phyloP scores from a whole-genome alignment of 805 yeast genomes.

The Hanseniaspora thailandica region DNA sequence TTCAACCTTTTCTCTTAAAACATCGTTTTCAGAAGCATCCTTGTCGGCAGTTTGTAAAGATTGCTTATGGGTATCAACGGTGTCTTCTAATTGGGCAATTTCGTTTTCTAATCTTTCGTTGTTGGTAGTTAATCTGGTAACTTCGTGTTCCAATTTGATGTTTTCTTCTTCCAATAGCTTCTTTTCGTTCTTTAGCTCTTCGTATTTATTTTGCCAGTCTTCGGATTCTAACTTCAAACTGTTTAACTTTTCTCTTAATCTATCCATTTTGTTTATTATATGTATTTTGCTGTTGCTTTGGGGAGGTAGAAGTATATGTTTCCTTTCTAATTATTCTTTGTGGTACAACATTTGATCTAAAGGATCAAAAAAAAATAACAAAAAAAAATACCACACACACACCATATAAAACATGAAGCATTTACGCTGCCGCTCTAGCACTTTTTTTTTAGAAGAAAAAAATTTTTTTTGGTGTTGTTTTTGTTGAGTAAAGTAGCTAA shows the following conservation, averaged over 20 bases:
- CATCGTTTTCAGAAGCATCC: slow-evolving; percentile 79
- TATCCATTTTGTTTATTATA: slow-evolving; percentile 8
- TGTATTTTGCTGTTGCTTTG: background rate
- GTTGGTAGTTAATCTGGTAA: slow-evolving; percentile 83
- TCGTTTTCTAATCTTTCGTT: slow-evolving; percentile 77
- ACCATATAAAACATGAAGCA: background rate
- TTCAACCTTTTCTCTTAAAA: slow-evolving; percentile 78
- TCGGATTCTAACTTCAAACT: slow-evolving; percentile 90
- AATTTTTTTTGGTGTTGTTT: too few relatives aligned
- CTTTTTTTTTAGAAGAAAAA: too few relatives aligned
- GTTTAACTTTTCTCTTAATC: slow-evolving; percentile 53
- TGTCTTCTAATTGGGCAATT: slow-evolving; percentile 60
- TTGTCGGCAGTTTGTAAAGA: slow-evolving; percentile 84
- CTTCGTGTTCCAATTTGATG: slow-evolving; percentile 87
- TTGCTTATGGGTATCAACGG: slow-evolving; percentile 64
- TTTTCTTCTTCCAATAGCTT: slow-evolving; percentile 87
- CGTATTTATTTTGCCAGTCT: slow-evolving; percentile 93
- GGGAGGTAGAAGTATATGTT: too few relatives aligned
- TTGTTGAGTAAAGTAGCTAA: too few relatives aligned
- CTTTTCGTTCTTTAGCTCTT: slow-evolving; percentile 66
- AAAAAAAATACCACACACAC: background rate
- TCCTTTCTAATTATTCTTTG: too few relatives aligned
- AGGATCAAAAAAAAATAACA: background rate
- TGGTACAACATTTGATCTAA: too few relatives aligned
- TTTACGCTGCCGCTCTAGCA: too few relatives aligned